Evolutionary conservation across 2,329 filamentous ascomycete species (phyloP).

Genomic region (Aureobasidium sp.): DNA sequence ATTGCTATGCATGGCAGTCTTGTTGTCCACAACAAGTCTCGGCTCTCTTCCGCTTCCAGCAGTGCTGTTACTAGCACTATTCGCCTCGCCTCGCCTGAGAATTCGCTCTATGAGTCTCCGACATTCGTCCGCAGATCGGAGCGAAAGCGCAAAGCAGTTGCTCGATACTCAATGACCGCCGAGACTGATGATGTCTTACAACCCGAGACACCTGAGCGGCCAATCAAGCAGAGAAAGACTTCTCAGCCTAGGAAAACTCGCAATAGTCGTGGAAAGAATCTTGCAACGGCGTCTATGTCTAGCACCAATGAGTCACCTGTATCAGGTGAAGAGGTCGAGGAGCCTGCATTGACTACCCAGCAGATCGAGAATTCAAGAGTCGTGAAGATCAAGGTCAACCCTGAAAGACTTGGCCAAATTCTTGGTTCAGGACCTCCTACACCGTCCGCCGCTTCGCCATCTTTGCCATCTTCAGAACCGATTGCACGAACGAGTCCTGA

Average conservation of each 20-base stretch:
- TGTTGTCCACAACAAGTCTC: neutral
- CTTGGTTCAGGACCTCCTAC: neutral
- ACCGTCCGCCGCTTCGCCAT: neutral
- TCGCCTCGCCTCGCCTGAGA: neutral
- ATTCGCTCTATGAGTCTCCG: neutral
- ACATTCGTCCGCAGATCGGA: neutral
- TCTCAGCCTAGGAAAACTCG: neutral
- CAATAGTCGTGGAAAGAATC: neutral
- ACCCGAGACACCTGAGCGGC: neutral
- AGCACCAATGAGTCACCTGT: neutral
- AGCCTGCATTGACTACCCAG: neutral
- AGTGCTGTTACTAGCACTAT: neutral
- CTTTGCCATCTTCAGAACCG: neutral
- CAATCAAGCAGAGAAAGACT: neutral
- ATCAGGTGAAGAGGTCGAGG: neutral
- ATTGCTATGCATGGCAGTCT: neutral
- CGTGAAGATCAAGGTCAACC: neutral
- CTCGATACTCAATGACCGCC: too few relatives aligned
- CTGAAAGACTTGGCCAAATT: neutral
- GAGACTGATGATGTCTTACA: neutral
- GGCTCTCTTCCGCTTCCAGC: neutral
- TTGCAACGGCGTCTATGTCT: neutral
- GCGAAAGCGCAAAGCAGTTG: neutral
- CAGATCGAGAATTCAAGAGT: neutral
- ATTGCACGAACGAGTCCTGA: neutral